Percentiles rank a stretch among this genome's conserved stretches.
phyloP scores from a whole-genome alignment of 2,329 filamentous ascomycete genomes.

The Fusarium sacchari region DNA sequence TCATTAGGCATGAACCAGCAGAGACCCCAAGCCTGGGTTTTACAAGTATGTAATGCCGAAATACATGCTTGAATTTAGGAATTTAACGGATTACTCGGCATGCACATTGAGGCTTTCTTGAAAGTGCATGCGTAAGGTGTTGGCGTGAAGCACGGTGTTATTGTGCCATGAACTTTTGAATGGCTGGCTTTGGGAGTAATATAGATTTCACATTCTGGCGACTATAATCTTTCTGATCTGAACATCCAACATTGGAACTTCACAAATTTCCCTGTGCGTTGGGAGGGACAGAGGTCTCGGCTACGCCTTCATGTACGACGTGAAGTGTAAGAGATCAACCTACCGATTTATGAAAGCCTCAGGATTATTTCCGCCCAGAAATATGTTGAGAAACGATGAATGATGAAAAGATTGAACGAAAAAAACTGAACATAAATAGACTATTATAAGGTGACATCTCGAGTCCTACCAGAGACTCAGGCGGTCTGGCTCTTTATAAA shows the following conservation, averaged over 20 bases:
- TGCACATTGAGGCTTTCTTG: not conserved
- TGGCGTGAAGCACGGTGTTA: not conserved
- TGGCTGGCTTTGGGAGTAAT: not conserved
- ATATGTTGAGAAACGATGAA: not conserved
- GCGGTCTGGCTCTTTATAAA: not conserved
- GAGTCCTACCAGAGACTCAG: not conserved
- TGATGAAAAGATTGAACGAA: not conserved
- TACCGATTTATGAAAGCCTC: not conserved
- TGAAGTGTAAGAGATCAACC: not conserved
- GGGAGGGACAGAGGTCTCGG: not conserved
- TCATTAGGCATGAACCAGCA: not conserved
- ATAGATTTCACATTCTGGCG: not conserved
- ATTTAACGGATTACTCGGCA: too few relatives aligned
- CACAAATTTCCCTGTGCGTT: not conserved
- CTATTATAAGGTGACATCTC: not conserved
- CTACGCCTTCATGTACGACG: not conserved
- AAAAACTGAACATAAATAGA: not conserved
- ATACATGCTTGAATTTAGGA: too few relatives aligned
- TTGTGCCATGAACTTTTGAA: not conserved
- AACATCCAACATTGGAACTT: rapidly evolving
- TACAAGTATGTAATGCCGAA: not conserved
- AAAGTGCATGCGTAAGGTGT: not conserved
- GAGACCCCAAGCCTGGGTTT: not conserved
- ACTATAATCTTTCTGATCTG: not conserved
- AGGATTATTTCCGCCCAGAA: not conserved